phyloP scores from a whole-genome alignment of 2,329 filamentous ascomycete species.

The Alternaria sp. region DNA sequence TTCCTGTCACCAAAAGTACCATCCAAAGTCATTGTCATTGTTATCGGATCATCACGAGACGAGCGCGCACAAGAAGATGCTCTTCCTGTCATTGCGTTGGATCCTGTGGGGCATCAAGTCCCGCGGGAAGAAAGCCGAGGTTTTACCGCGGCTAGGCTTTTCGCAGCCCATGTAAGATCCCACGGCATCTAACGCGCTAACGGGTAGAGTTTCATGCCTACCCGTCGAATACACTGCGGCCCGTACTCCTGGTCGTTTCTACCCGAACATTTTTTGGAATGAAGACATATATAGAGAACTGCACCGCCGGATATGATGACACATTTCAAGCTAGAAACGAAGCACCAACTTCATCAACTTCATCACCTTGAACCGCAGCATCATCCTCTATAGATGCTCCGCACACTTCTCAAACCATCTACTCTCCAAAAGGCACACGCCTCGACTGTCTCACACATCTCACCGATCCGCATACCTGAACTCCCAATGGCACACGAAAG shows the following conservation, averaged over 20 bases:
- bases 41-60: too few relatives aligned
- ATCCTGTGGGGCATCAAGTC: not conserved
- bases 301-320: not conserved
- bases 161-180: not conserved
- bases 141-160: not conserved
- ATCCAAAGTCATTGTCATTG: too few relatives aligned
- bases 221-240: not conserved
- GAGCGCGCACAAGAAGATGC: too few relatives aligned
- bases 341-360: not conserved
- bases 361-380: not conserved
- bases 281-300: not conserved
- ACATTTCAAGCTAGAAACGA: not conserved
- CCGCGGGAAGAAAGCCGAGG: not conserved
- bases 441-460: slow-evolving; percentile 3
- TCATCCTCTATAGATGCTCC: slow-evolving; percentile 10
- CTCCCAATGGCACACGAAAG: slow-evolving; percentile 16
- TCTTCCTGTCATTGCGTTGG: too few relatives aligned
- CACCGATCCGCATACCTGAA: slow-evolving; percentile 7
- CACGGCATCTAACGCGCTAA: not conserved
- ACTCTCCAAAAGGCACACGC: not conserved
- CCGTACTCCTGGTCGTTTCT: not conserved
- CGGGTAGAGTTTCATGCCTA: not conserved
- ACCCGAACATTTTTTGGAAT: not conserved
- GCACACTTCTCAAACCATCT: not conserved
- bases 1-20: too few relatives aligned